Conservation (phyloP, 768 basidiomycete species). For the Xerocomellus amylosporus region DNA sequence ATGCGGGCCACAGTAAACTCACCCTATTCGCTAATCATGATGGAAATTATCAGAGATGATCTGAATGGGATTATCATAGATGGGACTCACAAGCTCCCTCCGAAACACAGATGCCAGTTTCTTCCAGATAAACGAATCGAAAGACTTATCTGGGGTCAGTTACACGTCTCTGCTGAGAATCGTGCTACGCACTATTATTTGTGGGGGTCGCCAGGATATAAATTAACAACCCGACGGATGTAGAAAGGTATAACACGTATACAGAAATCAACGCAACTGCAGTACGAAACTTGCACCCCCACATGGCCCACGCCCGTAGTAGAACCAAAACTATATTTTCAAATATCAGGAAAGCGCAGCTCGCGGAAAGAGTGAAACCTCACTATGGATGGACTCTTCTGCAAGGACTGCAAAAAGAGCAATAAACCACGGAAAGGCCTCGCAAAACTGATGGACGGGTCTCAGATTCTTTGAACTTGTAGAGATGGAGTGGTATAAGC, state of each 20-base stretch:
- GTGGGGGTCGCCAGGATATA: neutral
- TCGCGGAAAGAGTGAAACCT: neutral
- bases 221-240: neutral
- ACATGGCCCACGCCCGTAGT: constrained; percentile 17
- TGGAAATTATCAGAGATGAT: neutral
- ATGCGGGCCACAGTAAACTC: neutral
- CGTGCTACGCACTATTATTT: neutral
- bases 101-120: neutral
- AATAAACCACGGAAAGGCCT: neutral
- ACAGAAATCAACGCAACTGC: neutral
- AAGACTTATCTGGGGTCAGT: neutral
- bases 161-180: neutral
- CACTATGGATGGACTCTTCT: constrained; percentile 14
- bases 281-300: constrained; percentile 2
- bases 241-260: constrained; percentile 6
- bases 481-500: no score
- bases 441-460: constrained; percentile 9
- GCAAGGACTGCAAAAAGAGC: neutral
- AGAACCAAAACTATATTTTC: constrained; percentile 11
- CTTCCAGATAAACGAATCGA: neutral
- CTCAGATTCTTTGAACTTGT: no score
- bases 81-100: neutral
- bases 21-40: neutral
- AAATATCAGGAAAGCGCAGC: neutral
- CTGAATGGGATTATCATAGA: neutral